Evolutionary conservation across 2,329 filamentous ascomycete genomes (phyloP).

Genomic region (Verticillium zaregamsianum): DNA sequence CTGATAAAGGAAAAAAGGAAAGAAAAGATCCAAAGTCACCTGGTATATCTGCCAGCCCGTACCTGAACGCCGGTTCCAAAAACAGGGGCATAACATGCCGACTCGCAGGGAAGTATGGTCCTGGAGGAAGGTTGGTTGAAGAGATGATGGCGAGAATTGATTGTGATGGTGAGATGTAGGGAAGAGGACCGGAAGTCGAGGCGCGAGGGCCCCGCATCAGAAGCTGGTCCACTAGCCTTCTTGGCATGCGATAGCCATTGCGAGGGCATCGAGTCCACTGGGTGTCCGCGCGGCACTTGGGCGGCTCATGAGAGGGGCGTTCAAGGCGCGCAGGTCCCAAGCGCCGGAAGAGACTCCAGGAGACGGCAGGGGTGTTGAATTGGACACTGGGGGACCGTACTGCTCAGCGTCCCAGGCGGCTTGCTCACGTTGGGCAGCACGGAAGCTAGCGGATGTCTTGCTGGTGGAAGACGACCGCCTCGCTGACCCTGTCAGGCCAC

Average conservation of each 20-base stretch:
- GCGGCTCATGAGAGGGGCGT: constrained; percentile 40
- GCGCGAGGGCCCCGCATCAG: not conserved
- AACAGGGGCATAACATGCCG: not conserved
- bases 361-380: constrained; percentile 28
- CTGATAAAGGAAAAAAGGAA: not conserved
- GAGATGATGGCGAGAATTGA: not conserved
- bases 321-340: constrained; percentile 45
- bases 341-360: constrained; percentile 25
- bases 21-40: constrained; percentile 3
- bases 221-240: constrained; percentile 24
- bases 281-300: constrained; percentile 36
- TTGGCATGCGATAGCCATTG: constrained; percentile 50
- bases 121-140: not conserved
- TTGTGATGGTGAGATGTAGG: not conserved
- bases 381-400: constrained; percentile 25
- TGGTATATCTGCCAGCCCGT: constrained; percentile 1
- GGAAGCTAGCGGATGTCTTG: constrained; percentile 22
- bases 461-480: constrained; percentile 26
- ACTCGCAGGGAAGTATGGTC: not conserved
- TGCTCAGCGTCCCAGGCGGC: constrained; percentile 38
- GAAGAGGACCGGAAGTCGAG: not conserved
- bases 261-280: constrained; percentile 52
- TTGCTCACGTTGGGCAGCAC: constrained; percentile 21
- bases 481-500: constrained; percentile 18
- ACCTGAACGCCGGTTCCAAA: not conserved